Percentiles rank a stretch among this genome's conserved stretches.
phyloP scores from a whole-genome alignment of 1,139 yeast genomes.

The Suhomyces bolitotheri region DNA sequence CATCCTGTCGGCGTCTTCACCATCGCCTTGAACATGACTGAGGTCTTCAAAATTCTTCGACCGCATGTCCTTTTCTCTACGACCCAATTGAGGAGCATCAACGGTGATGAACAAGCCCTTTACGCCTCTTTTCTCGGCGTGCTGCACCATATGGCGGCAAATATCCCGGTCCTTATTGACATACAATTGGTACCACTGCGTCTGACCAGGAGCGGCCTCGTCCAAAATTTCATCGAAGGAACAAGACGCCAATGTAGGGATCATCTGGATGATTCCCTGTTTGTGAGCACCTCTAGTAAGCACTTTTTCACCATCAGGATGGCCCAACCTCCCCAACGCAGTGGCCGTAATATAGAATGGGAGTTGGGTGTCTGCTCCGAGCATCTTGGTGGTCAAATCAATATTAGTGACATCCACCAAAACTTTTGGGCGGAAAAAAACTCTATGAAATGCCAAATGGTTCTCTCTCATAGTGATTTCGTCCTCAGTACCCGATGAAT shows the following conservation, averaged over 20 bases:
- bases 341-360: conserved; percentile 83
- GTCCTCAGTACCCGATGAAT: conserved; percentile 90
- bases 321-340: conserved; percentile 79
- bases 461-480: conserved; percentile 87
- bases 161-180: conserved; percentile 69
- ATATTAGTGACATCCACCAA: conserved; percentile 65
- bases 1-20: conserved; percentile 61
- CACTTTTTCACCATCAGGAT: conserved; percentile 74
- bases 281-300: conserved; percentile 72
- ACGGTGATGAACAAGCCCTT: conserved; percentile 84
- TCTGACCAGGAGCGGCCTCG: conserved; percentile 50
- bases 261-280: conserved; percentile 74
- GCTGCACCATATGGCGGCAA: conserved; percentile 59
- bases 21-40: conserved; percentile 59
- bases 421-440: conserved; percentile 80
- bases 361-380: conserved; percentile 37
- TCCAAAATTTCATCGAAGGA: conserved; percentile 70
- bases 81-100: conserved; percentile 94
- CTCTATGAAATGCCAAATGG: conserved; percentile 82
- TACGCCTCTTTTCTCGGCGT: conserved; percentile 74
- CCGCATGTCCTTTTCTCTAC: conserved; percentile 73
- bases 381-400: conserved; percentile 41
- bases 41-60: conserved; percentile 40
- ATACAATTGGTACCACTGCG: conserved; percentile 90
- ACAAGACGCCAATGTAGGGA: conserved; percentile 77